Base-by-base conservation (phyloP, 2,329 filamentous ascomycete species). In the Paradendryphiella salina region DNA sequence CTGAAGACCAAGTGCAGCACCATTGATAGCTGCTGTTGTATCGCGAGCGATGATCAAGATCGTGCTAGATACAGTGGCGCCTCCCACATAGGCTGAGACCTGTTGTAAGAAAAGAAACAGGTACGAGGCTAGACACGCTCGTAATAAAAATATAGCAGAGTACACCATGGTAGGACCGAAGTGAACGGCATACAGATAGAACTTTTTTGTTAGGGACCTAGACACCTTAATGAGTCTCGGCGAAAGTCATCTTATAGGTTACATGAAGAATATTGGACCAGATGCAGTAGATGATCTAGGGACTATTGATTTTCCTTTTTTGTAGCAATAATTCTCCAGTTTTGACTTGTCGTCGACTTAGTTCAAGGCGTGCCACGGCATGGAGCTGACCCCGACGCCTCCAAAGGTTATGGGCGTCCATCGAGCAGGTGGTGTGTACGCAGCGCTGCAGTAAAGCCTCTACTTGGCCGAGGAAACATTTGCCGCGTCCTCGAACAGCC, bases 11-110 rank as follows among this genome's bases (percentile, higher is more conserved):
- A 77, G 78, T 29, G 76, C 77, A 8, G 79, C 82, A 10, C 79
- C 79, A 21, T 78, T 77, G 14, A 70, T 71, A 7, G 79, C 79
- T 2, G 80, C 75, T 18, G 73, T 70, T 31, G 75, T 58, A 62
- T 85, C 81, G 56, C 77, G 75, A 33, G 81, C 82, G 56, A 86
- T 75, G 40, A 85, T 74, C 36, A 86, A 72, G 48, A 85, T 77
- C 23, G 80, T 84, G 56, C 69, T 72, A 17, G 65, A 69, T 20
- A 72, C 61, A 3, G 66, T 69, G 10, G 63, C 66, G 23, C 61
- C 57, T 17, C 57, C 55, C 33, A 68, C 47, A 17, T 63, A 61
- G 26, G 65, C 64, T 13, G 49, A 61, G 18, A 52, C 58, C 28
- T 49, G 21, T 18, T 49, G 56, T 10, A 56, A 45, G 40, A 66